Conservation (phyloP, 1,284 basidiomycete species). For the Ustilago lituana region DNA sequence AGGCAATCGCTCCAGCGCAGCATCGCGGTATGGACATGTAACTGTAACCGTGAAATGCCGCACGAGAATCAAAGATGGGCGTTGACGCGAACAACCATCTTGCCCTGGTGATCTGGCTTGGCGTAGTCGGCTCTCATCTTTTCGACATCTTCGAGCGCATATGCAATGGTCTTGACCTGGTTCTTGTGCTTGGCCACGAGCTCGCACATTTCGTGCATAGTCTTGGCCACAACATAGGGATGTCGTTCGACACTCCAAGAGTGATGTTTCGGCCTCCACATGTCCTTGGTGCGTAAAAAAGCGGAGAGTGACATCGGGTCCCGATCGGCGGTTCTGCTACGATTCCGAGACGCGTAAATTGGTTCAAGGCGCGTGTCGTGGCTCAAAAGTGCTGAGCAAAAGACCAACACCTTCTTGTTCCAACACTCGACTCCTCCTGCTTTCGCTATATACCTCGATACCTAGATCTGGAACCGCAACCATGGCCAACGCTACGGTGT, state of each 20-base stretch:
- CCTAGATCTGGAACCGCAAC: no score
- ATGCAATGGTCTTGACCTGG: slow-evolving; percentile 41
- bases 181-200: slow-evolving; percentile 42
- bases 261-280: slow-evolving; percentile 1
- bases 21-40: no score
- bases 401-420: slow-evolving; percentile 20
- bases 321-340: not conserved
- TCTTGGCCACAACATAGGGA: slow-evolving; percentile 17
- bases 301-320: not conserved
- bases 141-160: slow-evolving; percentile 43
- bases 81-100: slow-evolving; percentile 31
- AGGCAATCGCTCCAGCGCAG: no score
- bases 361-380: slow-evolving; percentile 8
- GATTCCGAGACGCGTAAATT: slow-evolving; percentile 29
- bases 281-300: not conserved
- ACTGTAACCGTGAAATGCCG: no score
- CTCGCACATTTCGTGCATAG: slow-evolving; percentile 49
- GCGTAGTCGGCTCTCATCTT: slow-evolving; percentile 35
- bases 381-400: not conserved
- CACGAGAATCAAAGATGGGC: slow-evolving; percentile 14
- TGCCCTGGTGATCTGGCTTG: slow-evolving; percentile 30
- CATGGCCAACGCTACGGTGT: not conserved
- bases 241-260: slow-evolving; percentile 4
- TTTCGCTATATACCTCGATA: no score
- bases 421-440: no score